Conservation (phyloP, 352 stramenopile genomes). For the Phytophthora pinifolia region DNA sequence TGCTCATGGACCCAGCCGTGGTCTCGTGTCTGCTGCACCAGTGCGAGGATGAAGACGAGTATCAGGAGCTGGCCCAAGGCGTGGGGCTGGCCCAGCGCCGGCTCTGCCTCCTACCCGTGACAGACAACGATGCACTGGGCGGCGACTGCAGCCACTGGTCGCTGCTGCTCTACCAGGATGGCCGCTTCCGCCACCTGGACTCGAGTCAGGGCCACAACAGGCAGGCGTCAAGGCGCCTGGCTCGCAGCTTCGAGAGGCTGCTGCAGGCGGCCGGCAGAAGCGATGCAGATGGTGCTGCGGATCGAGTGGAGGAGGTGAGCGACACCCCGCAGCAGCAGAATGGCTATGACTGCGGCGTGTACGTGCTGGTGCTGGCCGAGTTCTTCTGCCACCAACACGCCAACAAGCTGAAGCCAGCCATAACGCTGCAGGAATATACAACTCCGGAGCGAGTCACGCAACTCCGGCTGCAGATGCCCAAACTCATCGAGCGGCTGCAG, state of each 20-base stretch:
- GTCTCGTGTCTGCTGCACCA: slow-evolving; percentile 83
- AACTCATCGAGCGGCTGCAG: slow-evolving; percentile 36
- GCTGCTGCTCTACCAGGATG: slow-evolving; percentile 49
- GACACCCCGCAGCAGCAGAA: slow-evolving; percentile 74
- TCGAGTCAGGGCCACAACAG: slow-evolving; percentile 69
- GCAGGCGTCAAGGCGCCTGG: slow-evolving; percentile 43
- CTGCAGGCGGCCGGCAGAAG: slow-evolving; percentile 21
- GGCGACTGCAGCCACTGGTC: slow-evolving; percentile 76
- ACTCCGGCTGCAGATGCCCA: slow-evolving; percentile 49
- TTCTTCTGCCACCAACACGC: slow-evolving; percentile 46
- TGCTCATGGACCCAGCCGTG: slow-evolving; percentile 78
- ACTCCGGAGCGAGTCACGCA: slow-evolving; percentile 51
- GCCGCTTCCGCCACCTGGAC: slow-evolving; percentile 67
- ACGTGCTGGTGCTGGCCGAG: slow-evolving; percentile 68
- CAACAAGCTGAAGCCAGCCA: not conserved
- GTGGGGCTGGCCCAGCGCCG: slow-evolving; percentile 37
- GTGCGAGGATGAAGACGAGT: slow-evolving; percentile 84
- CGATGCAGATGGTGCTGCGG: slow-evolving; percentile 9
- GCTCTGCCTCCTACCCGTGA: slow-evolving; percentile 71
- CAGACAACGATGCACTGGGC: slow-evolving; percentile 60
- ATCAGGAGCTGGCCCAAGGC: slow-evolving; percentile 51
- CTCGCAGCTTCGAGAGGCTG: slow-evolving; percentile 42
- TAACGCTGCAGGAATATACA: slow-evolving; percentile 42
- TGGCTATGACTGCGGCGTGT: slow-evolving; percentile 82
- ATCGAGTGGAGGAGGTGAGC: slow-evolving; percentile 31